Conservation (phyloP, 1,139 yeast genomes). For the Geotrichum macrosporum region DNA sequence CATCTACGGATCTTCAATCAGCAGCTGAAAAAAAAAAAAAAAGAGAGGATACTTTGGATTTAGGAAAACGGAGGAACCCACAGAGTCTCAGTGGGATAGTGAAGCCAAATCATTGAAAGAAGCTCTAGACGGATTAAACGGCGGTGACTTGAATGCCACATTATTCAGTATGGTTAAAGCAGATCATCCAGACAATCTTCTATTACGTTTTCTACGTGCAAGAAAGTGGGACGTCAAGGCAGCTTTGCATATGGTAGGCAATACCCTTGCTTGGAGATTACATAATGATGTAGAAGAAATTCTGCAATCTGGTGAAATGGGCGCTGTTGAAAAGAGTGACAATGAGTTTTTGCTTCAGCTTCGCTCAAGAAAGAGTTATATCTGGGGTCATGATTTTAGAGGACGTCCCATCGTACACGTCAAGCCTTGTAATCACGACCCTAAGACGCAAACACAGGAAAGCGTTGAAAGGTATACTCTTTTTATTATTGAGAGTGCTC, state of each 20-base stretch:
- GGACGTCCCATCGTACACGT: constrained; percentile 69
- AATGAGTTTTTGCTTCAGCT: constrained; percentile 50
- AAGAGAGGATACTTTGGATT: constrained; percentile 29
- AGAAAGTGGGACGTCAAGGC: constrained; percentile 69
- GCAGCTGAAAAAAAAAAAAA: constrained; percentile 27
- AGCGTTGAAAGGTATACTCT: constrained; percentile 66
- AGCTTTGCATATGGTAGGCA: constrained; percentile 60
- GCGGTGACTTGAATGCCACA: constrained; percentile 25
- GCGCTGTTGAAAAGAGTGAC: constrained; percentile 39
- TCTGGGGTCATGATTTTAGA: constrained; percentile 59
- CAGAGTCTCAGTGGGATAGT: constrained; percentile 20
- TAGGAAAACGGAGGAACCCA: constrained; percentile 24
- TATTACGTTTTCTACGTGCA: constrained; percentile 66
- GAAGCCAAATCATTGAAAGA: constrained; percentile 6
- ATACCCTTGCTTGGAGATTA: constrained; percentile 65
- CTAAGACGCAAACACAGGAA: constrained; percentile 61
- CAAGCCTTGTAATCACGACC: constrained; percentile 64
- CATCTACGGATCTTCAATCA: constrained; percentile 27
- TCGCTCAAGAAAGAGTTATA: constrained; percentile 55
- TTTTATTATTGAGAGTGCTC: constrained; percentile 62
- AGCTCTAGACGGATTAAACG: constrained; percentile 14
- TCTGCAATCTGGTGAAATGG: constrained; percentile 57
- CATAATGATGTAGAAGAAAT: constrained; percentile 55
- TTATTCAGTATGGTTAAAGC: constrained; percentile 53
- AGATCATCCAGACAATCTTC: constrained; percentile 66